Conservation (phyloP, 352 stramenopile species). For the Globisporangium polare region DNA sequence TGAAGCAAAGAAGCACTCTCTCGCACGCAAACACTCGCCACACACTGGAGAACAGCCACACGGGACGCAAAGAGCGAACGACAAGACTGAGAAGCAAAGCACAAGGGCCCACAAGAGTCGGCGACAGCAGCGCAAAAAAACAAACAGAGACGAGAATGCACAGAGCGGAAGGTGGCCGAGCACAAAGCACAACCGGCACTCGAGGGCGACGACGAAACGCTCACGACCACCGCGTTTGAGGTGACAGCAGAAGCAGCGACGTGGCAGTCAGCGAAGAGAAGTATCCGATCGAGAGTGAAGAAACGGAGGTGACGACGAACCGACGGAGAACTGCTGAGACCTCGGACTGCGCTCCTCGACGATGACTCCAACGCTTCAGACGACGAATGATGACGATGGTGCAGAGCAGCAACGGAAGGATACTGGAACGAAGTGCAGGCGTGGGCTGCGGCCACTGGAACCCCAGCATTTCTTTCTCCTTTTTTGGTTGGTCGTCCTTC, state of each 20-base stretch:
- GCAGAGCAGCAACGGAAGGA: conserved; percentile 7
- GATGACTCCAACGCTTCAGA: neutral
- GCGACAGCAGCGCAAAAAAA: neutral
- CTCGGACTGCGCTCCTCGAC: neutral
- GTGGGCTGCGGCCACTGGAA: conserved; percentile 33
- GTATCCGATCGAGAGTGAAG: neutral
- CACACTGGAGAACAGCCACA: neutral
- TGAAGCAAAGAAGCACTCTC: neutral
- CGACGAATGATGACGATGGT: neutral
- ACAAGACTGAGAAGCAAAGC: neutral
- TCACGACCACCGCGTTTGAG: neutral
- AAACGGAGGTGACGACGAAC: neutral
- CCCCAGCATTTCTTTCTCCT: conserved; percentile 73
- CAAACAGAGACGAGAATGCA: neutral
- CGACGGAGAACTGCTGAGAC: neutral
- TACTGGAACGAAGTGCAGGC: conserved; percentile 18
- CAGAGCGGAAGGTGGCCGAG: neutral
- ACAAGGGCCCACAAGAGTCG: neutral
- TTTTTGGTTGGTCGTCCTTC: conserved; percentile 14
- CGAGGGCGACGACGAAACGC: neutral
- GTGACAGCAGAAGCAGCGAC: neutral
- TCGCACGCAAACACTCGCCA: neutral
- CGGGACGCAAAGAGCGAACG: neutral
- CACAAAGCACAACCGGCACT: neutral
- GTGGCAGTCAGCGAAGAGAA: neutral